Conservation (phyloP, 768 basidiomycete genomes). For the Serpula lacrymans region DNA sequence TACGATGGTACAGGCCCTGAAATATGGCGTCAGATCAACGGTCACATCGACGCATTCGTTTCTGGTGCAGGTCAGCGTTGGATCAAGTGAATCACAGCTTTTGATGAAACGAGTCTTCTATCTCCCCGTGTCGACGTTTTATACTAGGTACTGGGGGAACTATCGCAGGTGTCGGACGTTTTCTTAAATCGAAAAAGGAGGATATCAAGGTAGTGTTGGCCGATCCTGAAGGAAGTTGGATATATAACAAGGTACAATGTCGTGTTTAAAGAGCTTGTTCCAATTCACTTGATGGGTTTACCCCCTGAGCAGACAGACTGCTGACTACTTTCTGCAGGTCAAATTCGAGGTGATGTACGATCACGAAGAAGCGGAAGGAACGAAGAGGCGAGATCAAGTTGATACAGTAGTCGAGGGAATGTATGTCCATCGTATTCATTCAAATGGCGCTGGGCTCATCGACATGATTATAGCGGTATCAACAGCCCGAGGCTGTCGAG, state of each 20-base stretch:
- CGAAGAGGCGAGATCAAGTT: constrained; percentile 88
- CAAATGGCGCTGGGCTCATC: background rate
- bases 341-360: constrained; percentile 96
- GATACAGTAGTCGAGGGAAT: constrained; percentile 96
- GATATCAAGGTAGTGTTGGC: constrained; percentile 69
- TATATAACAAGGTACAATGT: constrained; percentile 80
- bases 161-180: constrained; percentile 79
- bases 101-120: too few relatives aligned
- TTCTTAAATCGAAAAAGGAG: constrained; percentile 71
- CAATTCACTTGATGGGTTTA: too few relatives aligned
- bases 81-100: too few relatives aligned
- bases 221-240: constrained; percentile 92
- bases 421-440: constrained; percentile 35
- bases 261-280: too few relatives aligned
- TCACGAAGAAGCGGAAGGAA: constrained; percentile 89
- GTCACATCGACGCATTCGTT: constrained; percentile 79
- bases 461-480: constrained; percentile 60
- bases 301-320: background rate
- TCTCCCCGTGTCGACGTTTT: too few relatives aligned
- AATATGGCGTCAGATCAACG: constrained; percentile 91
- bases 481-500: constrained; percentile 90
- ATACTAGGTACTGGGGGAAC: constrained; percentile 89
- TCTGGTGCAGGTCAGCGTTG: constrained; percentile 84
- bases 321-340: constrained; percentile 41
- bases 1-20: constrained; percentile 90